A percentile compares a stretch with the other conserved stretches of the same genome.
These are phyloP conservation scores for Populus hybrid DNA, from an alignment of 441 rosid species.

Conservation along the genomic window DNA sequence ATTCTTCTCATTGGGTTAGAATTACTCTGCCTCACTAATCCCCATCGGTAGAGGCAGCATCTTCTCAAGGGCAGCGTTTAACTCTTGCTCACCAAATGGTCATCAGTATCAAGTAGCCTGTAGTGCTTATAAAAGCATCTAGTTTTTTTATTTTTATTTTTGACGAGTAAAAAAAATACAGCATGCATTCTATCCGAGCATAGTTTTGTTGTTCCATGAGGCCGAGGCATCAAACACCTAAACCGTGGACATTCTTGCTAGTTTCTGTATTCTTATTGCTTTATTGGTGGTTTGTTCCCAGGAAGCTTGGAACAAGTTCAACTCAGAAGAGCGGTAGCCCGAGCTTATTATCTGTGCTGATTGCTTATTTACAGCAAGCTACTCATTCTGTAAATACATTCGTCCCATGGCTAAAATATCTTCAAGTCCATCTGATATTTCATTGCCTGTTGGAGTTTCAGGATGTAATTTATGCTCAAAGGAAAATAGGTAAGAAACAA, in stretches of 20 bases:
- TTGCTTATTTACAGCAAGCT: too few relatives aligned
- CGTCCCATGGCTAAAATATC: too few relatives aligned
- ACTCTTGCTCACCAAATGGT: not conserved
- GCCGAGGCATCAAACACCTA: not conserved
- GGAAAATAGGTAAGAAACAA: constrained; percentile 14
- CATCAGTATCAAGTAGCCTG: not conserved
- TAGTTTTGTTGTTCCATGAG: not conserved
- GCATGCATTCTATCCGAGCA: not conserved
- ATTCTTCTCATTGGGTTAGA: not conserved
- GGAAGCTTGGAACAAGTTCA: constrained; percentile 96
- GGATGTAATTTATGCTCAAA: too few relatives aligned
- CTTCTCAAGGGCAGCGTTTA: not conserved
- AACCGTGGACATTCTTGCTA: not conserved
- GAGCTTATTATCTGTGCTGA: too few relatives aligned
- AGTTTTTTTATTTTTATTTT: not conserved
- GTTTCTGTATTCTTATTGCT: not conserved
- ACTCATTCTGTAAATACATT: too few relatives aligned
- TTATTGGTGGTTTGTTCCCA: constrained; percentile 34
- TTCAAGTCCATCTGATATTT: too few relatives aligned
- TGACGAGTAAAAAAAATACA: not conserved
- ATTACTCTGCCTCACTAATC: not conserved
- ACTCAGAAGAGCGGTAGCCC: too few relatives aligned
- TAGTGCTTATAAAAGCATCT: not conserved
- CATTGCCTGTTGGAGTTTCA: too few relatives aligned
- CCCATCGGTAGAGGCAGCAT: not conserved